phyloP scores from a whole-genome alignment of 1,139 yeast species.

The Debaryomyces coudertii region DNA sequence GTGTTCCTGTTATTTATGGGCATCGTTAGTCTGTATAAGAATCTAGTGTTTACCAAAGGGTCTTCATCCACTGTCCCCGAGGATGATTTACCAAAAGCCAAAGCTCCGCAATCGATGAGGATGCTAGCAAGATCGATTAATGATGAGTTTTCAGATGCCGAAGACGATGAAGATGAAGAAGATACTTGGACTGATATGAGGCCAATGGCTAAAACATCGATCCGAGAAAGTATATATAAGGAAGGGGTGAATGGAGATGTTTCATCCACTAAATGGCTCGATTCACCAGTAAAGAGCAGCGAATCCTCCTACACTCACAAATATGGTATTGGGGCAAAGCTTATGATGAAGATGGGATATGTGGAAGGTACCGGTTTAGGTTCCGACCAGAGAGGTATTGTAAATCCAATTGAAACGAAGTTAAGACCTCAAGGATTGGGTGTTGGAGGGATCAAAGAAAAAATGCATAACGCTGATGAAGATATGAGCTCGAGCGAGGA shows the following conservation, averaged over 20 bases:
- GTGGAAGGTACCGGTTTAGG: conserved; percentile 85
- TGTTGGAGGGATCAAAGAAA: conserved; percentile 62
- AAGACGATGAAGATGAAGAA: conserved; percentile 19
- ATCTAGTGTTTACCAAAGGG: conserved; percentile 14
- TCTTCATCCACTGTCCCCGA: background rate
- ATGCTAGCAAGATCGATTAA: conserved; percentile 20
- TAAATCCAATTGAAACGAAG: conserved; percentile 73
- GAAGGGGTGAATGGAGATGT: background rate
- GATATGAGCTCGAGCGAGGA: conserved; percentile 21
- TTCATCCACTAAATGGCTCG: background rate
- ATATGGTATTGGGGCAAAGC: conserved; percentile 86
- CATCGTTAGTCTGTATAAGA: background rate
- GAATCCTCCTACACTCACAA: conserved; percentile 15
- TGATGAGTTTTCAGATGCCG: conserved; percentile 28
- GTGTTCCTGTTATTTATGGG: conserved; percentile 1
- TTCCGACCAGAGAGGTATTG: conserved; percentile 66
- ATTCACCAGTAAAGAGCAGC: background rate
- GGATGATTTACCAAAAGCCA: conserved; percentile 1
- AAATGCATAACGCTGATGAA: conserved; percentile 19
- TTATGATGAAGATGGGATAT: conserved; percentile 87
- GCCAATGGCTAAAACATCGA: background rate
- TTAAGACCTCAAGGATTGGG: conserved; percentile 72
- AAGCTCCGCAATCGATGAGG: conserved; percentile 5
- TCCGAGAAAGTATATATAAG: background rate
- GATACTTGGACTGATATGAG: background rate